Evolutionary conservation across 2,329 filamentous ascomycete species (phyloP), one percentile per base, ranked within the genome.

Genomic region (Fragosphaeria purpurea): DNA sequence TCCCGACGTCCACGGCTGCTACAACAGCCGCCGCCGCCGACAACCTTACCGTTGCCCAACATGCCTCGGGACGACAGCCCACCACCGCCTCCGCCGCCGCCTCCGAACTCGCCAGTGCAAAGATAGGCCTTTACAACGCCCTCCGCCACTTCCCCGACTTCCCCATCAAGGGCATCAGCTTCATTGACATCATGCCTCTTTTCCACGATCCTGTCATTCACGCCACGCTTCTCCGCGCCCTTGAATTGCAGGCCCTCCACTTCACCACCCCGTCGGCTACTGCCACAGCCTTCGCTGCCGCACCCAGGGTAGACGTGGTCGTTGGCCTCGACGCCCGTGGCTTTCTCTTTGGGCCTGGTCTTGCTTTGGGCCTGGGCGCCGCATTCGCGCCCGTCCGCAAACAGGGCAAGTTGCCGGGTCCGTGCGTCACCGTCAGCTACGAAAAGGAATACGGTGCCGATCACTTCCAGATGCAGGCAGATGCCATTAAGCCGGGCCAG

Each of bases 151-250:
- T 88, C 72, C 81, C 83, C 63, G 88, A 97, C 75, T 97, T 96
- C 73, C 91, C 91, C 53, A 83, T 85, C 58, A 83, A 86, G 44
- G 91, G 93, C 67, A 91, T 98, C 65, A 77, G 95, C 62, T 98
- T 98, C 70, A 88, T 96, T 73, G 93, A 98, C 67, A 97, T 98
- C 70, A 84, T 98, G 69, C 93, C 93, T 55, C 84, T 97, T 65
- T 97, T 98, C 75, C 82, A 87, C 66, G 78, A 88, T 63, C 82
- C 83, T 50, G 64, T 67, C 47, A 75, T 86, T 55, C 91, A 96
- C 71, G 75, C 79, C 52, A 77, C 81, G 50, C 83, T 98, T 53
- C 75, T 96, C 66, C 80, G 83, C 61, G 88, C 88, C 46, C 85
- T 97, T 59, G 86, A 95, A 69, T 76, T 96, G 55, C 85, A 95